phyloP scores from a whole-genome alignment of 2,329 filamentous ascomycete genomes.

The Aspergillus sp. region DNA sequence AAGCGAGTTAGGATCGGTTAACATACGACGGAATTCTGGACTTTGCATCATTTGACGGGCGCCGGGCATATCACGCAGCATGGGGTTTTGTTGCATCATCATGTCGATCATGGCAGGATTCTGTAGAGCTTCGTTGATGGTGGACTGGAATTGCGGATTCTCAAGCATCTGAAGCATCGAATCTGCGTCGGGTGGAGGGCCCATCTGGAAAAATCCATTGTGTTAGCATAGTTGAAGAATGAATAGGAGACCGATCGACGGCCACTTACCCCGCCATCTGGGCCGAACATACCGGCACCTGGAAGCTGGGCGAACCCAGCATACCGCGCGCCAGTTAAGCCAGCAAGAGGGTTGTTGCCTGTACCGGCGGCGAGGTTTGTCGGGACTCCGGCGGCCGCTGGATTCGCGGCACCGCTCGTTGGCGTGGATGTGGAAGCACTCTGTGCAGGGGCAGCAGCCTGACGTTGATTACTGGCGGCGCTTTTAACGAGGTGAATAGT shows the following conservation, averaged over 20 bases:
- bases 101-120: conserved; percentile 94
- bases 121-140: conserved; percentile 91
- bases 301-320: conserved; percentile 89
- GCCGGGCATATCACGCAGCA: conserved; percentile 70
- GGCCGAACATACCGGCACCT: conserved; percentile 83
- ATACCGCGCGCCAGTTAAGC: conserved; percentile 87
- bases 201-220: conserved; percentile 64
- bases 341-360: conserved; percentile 85
- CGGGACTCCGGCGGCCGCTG: conserved; percentile 43
- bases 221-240: conserved; percentile 15
- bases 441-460: conserved; percentile 53
- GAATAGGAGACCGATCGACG: neutral
- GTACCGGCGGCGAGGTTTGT: conserved; percentile 51
- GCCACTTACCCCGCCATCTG: conserved; percentile 82
- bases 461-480: conserved; percentile 77
- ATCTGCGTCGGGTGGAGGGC: conserved; percentile 78
- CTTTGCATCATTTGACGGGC: conserved; percentile 85
- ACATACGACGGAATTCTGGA: conserved; percentile 84
- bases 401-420: conserved; percentile 32
- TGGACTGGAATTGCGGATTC: conserved; percentile 81
- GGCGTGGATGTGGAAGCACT: conserved; percentile 37
- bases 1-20: conserved; percentile 85
- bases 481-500: conserved; percentile 97
- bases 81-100: conserved; percentile 89
- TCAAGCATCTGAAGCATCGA: conserved; percentile 80